A percentile compares a stretch with the other conserved stretches of the same genome.
Evolutionary conservation across 345 rosid genomes (phyloP).

Genomic region (Eucalyptus polyanthemos): DNA sequence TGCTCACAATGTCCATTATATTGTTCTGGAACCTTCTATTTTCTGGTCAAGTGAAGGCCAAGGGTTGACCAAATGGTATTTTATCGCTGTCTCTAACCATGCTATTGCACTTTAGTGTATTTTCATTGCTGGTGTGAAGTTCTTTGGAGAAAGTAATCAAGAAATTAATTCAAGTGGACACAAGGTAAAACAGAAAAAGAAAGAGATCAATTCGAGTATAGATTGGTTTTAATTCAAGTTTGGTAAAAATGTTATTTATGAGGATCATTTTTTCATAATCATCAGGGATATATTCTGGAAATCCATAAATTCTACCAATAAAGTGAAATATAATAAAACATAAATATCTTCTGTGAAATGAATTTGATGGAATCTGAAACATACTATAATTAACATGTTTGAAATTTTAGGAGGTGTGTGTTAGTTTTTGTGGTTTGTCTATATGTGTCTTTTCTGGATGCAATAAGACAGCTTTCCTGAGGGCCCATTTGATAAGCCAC

Average conservation of each 20-base stretch:
- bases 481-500: not conserved
- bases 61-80: not conserved
- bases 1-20: not conserved
- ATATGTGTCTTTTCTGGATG: not conserved
- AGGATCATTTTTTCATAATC: not conserved
- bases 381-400: not conserved
- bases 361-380: not conserved
- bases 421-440: not conserved
- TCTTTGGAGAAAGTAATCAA: not conserved
- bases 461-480: not conserved
- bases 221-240: not conserved
- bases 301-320: not conserved
- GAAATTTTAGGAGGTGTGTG: not conserved
- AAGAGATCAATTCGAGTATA: not conserved
- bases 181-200: not conserved
- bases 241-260: not conserved
- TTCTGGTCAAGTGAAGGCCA: not conserved
- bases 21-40: not conserved
- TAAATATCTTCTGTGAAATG: not conserved
- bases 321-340: not conserved
- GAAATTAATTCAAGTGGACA: not conserved
- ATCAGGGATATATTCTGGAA: not conserved
- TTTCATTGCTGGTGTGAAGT: not conserved
- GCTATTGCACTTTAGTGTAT: not conserved
- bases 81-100: not conserved